Percentiles rank a stretch among this genome's conserved stretches.
phyloP scores from a whole-genome alignment of 768 basidiomycete genomes.

The Tylopilus plumbeoviolaceoides region DNA sequence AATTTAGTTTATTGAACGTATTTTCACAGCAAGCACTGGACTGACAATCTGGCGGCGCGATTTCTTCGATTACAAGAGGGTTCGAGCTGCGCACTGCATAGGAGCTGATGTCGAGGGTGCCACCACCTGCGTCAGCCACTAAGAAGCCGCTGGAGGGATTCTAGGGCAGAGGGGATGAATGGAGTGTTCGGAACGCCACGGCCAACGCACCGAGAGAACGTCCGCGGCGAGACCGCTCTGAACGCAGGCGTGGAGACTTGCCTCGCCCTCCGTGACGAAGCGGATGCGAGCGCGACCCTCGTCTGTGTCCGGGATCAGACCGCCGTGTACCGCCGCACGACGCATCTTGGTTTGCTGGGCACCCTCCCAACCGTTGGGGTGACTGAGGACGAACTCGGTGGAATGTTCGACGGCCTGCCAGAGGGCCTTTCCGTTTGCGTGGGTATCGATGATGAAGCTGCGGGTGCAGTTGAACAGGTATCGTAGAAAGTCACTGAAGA shows the following conservation, averaged over 20 bases:
- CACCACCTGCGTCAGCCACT: slow-evolving; percentile 78
- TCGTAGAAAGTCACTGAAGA: slow-evolving; percentile 75
- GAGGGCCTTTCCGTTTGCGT: slow-evolving; percentile 65
- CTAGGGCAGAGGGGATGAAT: slow-evolving; percentile 33
- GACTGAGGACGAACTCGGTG: slow-evolving; percentile 71
- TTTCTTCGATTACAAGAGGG: slow-evolving; percentile 77
- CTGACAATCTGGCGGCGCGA: slow-evolving; percentile 79
- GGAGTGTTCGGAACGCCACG: not conserved
- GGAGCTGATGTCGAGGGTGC: slow-evolving; percentile 77
- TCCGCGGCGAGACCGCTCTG: slow-evolving; percentile 74
- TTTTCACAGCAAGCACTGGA: slow-evolving; percentile 2
- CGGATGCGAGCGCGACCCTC: slow-evolving; percentile 68
- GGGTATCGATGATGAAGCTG: slow-evolving; percentile 76
- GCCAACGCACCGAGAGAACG: slow-evolving; percentile 58
- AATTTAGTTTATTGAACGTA: slow-evolving; percentile 3
- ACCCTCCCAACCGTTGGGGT: slow-evolving; percentile 82
- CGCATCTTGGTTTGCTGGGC: slow-evolving; percentile 76
- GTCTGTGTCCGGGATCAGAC: slow-evolving; percentile 71
- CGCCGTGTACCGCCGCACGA: slow-evolving; percentile 64
- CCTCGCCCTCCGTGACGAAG: slow-evolving; percentile 83
- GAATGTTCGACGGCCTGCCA: slow-evolving; percentile 70
- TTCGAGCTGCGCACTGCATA: slow-evolving; percentile 68
- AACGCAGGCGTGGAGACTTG: slow-evolving; percentile 78
- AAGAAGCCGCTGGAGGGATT: slow-evolving; percentile 74
- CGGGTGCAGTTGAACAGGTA: slow-evolving; percentile 74